Evolutionary conservation across 2,329 filamentous ascomycete genomes (phyloP), one percentile per base, ranked within the genome.

Genomic region (Aspergillus sp.): DNA sequence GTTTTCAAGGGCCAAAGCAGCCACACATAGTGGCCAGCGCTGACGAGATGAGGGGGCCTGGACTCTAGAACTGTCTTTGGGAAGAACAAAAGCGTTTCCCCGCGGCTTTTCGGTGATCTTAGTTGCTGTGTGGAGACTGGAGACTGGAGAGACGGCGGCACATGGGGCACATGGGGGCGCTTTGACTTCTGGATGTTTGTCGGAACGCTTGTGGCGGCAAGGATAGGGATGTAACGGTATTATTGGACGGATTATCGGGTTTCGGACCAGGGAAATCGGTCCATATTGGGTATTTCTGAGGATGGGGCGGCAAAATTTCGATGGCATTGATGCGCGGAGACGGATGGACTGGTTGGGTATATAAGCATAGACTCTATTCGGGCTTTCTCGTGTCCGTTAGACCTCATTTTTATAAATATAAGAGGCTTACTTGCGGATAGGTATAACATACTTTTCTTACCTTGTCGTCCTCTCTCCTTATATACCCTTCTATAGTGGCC

Each of bases 1-100:
- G 13, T 27, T 15, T 30, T 11, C 9, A 9, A 30, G 27, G 27
- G 27, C 27, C 9, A 30, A 34, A 30, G 24, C 51, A 56, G 48
- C 59, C 56, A 63, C 56, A 58, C 58, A 61, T n/a, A 47, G 20
- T 7, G 17, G 33, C 34, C 42, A 15, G 41, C 17, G 17, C 17
- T 24, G 45, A 46, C 22, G 15, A 41, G 48, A 40, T 39, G 30
- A 56, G 34, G 40, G 41, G 27, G 39, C 50, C 56, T 58, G 54
- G 56, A 50, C 41, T 46, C 11, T 17, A n/a, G 40, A 42, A 42
- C 40, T 9, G 15, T 20, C n/a, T 17, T 3, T 8, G 9, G 19
- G 11, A 42, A 48, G 46, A 37, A 42, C 27, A 19, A 41, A 44
- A 22, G 39, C 5, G n/a, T 51, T 51, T 33, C 49, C 49, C 49